Evolutionary conservation across 202 grass and related monocot genomes (phyloP), one percentile per base, ranked within the genome.

Genomic region (Saccharum hybrid): DNA sequence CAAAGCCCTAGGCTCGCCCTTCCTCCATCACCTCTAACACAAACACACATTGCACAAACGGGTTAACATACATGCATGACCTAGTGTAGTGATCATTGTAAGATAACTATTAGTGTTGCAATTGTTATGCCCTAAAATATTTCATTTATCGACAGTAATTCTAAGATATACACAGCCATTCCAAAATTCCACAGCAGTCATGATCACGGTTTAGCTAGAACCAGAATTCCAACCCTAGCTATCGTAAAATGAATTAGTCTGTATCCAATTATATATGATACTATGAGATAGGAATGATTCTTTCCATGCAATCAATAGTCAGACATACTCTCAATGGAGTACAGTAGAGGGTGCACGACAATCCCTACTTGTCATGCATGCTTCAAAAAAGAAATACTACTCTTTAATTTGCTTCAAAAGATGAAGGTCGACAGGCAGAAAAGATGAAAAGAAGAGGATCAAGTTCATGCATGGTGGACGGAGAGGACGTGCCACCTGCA

Each of bases 401-500:
- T 80, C 43, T 31, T 68, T 81, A 60, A 71, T 78, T 90, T 2
- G 11, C 21, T 62, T 86, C 26, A 73, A 30, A 34, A 33, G 43
- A 78, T n/a, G 71, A 70, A 86, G 51, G 52, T 52, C 49, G 68
- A 83, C 43, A 83, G 26, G 74, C 79, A 79, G 71, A 88, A 77
- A 68, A 84, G 67, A 83, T 81, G 61, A 63, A 83, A 90, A 81
- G 46, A 56, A 81, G 81, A 77, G 37, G 49, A 51, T 12, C 57
- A 23, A 49, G 41, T 31, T 48, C 36, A 74, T 26, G 41, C 42
- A 67, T 63, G 75, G 63, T 71, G 37, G 79, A 64, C 68, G 77
- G 68, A 78, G 86, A 78, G 78, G 28, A 77, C 70, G 79, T 84
- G 91, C 82, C 85, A 84, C 82, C 88, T 94, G 92, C 83, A 88